Conservation (phyloP, 495 filamentous ascomycete species). For the Cudoniella acicularis region DNA sequence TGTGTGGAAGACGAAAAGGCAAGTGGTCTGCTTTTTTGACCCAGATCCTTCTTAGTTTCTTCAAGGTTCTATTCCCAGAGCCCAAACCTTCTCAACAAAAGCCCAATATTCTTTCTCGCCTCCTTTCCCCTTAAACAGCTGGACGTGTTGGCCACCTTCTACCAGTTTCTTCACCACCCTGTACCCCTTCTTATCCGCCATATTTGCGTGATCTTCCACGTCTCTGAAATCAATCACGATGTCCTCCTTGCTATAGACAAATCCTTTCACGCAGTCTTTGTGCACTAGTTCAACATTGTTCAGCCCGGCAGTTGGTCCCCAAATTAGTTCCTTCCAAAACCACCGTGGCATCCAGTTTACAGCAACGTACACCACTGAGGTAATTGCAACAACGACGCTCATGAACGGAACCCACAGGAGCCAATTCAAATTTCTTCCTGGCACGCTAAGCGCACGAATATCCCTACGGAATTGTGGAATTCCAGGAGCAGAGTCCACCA, state of each 20-base stretch:
- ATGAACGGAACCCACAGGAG: constrained; percentile 12
- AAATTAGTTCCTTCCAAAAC: constrained; percentile 23
- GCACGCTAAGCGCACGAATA: constrained; percentile 10
- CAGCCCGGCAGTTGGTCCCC: constrained; percentile 25
- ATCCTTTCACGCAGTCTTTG: constrained; percentile 23
- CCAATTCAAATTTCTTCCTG: constrained; percentile 5
- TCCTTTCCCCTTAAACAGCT: constrained; percentile 21
- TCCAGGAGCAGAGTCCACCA: constrained; percentile 20
- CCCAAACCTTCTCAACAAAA: constrained; percentile 15
- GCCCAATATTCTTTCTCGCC: constrained; percentile 25
- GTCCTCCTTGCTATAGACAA: constrained; percentile 38
- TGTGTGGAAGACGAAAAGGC: no score
- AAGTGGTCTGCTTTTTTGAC: no score
- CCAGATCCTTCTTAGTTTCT: no score
- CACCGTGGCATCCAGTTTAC: constrained; percentile 22
- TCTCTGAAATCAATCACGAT: constrained; percentile 32
- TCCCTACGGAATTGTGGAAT: constrained; percentile 22
- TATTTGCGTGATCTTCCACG: constrained; percentile 31
- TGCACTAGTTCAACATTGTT: constrained; percentile 28
- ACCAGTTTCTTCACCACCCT: constrained; percentile 27
- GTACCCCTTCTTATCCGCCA: constrained; percentile 30
- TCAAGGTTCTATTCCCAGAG: constrained; percentile 3
- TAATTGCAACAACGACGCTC: not conserved
- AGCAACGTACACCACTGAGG: constrained; percentile 7
- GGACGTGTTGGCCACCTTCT: constrained; percentile 30